These are phyloP conservation scores for Beauveria scarabaeidicola DNA, from an alignment of 2,329 filamentous ascomycete species.

Conservation along the genomic window DNA sequence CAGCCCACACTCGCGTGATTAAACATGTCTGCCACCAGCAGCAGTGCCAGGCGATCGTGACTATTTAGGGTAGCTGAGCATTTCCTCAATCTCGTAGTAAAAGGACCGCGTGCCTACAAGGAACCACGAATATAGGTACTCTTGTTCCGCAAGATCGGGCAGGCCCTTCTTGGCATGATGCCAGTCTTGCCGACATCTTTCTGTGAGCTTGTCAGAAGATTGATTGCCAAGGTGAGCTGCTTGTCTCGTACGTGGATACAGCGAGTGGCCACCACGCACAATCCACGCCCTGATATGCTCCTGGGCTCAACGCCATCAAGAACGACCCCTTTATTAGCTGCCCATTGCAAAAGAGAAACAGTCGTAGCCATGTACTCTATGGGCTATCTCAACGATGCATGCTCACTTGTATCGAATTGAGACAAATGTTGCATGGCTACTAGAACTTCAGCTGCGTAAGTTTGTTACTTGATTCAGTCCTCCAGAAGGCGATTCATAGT, in stretches of 20 bases:
- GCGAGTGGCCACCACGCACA: background rate
- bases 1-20: constrained; percentile 45
- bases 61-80: constrained; percentile 28
- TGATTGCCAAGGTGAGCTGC: background rate
- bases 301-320: background rate
- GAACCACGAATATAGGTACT: constrained; percentile 42
- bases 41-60: constrained; percentile 54
- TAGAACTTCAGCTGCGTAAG: background rate
- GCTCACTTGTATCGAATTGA: background rate
- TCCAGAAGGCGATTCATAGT: background rate
- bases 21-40: constrained; percentile 61
- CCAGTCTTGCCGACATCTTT: constrained; percentile 40
- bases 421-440: background rate
- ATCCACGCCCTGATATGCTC: background rate
- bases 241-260: background rate
- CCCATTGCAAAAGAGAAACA: background rate
- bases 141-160: constrained; percentile 21
- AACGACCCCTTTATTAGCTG: background rate
- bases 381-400: background rate
- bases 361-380: background rate
- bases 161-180: constrained; percentile 18
- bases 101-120: constrained; percentile 49
- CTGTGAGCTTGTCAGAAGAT: constrained; percentile 18
- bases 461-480: background rate
- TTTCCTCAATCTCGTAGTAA: constrained; percentile 36